phyloP scores from a whole-genome alignment of 2,329 filamentous ascomycete genomes.

The Neofusicoccum sp. region DNA sequence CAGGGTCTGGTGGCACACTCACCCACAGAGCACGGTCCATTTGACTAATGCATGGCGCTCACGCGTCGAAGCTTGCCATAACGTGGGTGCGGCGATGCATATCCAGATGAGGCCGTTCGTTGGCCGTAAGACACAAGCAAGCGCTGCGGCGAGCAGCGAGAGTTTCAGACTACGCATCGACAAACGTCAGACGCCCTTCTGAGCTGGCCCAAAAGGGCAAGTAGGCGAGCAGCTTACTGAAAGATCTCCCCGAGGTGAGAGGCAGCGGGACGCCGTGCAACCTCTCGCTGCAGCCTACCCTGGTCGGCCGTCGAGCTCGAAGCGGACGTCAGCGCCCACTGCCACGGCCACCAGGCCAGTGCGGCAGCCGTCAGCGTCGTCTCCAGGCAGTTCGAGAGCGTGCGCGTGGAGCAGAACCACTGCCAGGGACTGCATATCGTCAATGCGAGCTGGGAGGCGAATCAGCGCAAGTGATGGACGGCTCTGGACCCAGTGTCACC shows the following conservation, averaged over 20 bases:
- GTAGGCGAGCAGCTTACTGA: slow-evolving; percentile 15
- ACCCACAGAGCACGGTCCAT: slow-evolving; percentile 65
- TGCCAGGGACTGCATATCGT: slow-evolving; percentile 85
- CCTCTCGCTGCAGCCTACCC: slow-evolving; percentile 3
- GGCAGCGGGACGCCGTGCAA: slow-evolving; percentile 8
- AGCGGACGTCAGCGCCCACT: slow-evolving; percentile 46
- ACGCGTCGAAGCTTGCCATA: slow-evolving; percentile 48
- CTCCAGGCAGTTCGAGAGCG: slow-evolving; percentile 92
- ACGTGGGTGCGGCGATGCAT: slow-evolving; percentile 60
- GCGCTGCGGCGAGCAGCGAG: slow-evolving; percentile 74
- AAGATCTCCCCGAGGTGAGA: not conserved
- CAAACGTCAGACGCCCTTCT: not conserved
- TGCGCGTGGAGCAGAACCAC: slow-evolving; percentile 92
- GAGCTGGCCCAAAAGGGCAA: slow-evolving; percentile 13
- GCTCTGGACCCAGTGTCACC: slow-evolving; percentile 30
- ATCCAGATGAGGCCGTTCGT: slow-evolving; percentile 90
- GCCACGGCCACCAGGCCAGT: slow-evolving; percentile 86
- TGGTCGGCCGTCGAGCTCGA: not conserved
- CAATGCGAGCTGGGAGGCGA: slow-evolving; percentile 62
- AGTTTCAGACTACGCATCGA: slow-evolving; percentile 41
- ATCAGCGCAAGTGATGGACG: slow-evolving; percentile 19
- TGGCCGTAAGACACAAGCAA: slow-evolving; percentile 83
- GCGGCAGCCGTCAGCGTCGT: slow-evolving; percentile 82
- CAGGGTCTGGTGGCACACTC: slow-evolving; percentile 30
- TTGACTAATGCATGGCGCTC: slow-evolving; percentile 58